Evolutionary conservation across 2,329 filamentous ascomycete species (phyloP), one percentile per base, ranked within the genome.

Genomic region (Pezicula rhizophila): DNA sequence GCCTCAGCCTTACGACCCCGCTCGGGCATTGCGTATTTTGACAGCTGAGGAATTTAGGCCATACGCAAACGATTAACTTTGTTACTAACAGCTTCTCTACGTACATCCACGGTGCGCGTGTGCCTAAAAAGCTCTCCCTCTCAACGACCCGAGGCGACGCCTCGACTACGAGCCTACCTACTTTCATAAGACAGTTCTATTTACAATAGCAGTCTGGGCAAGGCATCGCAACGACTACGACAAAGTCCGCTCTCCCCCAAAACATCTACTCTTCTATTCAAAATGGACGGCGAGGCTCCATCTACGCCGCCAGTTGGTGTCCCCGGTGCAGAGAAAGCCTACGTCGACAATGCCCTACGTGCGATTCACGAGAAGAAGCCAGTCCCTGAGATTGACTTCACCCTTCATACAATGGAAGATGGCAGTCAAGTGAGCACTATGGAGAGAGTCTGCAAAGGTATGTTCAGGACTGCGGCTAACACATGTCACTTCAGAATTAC

Each of bases 401-500:
- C 89, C 49, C 83, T 99, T 65, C 93, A 99, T 71, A 93, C 87
- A 54, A 96, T 97, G 92, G 93, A 99, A 70, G 93, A 99, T 76
- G 89, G 89, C 65, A 84, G 81, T 47, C 89, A 96, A 74, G 93
- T 99, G 67, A 97, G 82, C 81, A 99, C 93, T 54, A 73, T 87
- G 67, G 93, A 99, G 73, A 82, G 93, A 68, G 93, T 99, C 53
- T 96, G 92, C 79, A 99, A 97, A 90, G 93, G 93, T 97, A 80
- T 56, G 70, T 18, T 15, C 8, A 20, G 20, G 26, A 31, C 11
- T 25, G 40, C 38, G 15, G 15, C 25, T 38, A 31, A 11, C 17
- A 26, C 40, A n/a, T 5, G 20, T 25, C 4, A 10, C 23, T 7
- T 8, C 45, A 26, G 18, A 31, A 23, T 35, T 49, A 45, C 52